Evolutionary conservation across 257 asterid genomes (phyloP), one percentile per base, ranked within the genome.

Genomic region (Nicotiana paniculata): DNA sequence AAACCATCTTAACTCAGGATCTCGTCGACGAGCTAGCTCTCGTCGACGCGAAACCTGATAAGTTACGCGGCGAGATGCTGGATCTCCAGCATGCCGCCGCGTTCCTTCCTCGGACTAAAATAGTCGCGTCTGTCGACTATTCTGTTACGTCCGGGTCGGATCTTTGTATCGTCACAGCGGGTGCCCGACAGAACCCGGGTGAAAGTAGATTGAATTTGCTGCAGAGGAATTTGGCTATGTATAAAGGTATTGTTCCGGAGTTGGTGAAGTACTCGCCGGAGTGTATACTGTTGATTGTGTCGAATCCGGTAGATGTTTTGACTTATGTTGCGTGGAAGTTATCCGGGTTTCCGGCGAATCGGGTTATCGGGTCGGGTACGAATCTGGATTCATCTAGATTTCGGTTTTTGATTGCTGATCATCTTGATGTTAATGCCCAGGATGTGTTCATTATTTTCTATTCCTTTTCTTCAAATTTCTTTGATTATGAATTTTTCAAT

Each of bases 1-100:
- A 95, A 81, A 95, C 98, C 72, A 92, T 95, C 87, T 87, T 95
- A 18, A 95, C 98, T 35, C 98, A 95, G 33, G 96, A 91, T 81
- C 92, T 95, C 78, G 91, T 81, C 77, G 97, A 95, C 85, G 97
- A 90, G 75, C 87, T 95, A 51, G 88, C 91, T 65, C 93, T 95
- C 53, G 90, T 95, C 81, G 97, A 95, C 79, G 91, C 92, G 55
- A 92, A 87, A 1, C 85, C 88, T 9, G 93, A 92, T 77, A 93
- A 93, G 81, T 93, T 95, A 85, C 93, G 90, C 70, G 98, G 98
- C 53, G 98, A 93, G 85, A 87, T 93, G 88, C 93, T 95, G 24
- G 98, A 93, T 70, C 97, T 95, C 85, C 97, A 92, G 81, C 98
- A 92, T 90, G 96, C 97, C 43, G 97, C 97, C 55, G 97, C 98